These are phyloP conservation scores for Phalaenopsis equestris DNA, from an alignment of 106 monocot species.

Conservation along the genomic window DNA sequence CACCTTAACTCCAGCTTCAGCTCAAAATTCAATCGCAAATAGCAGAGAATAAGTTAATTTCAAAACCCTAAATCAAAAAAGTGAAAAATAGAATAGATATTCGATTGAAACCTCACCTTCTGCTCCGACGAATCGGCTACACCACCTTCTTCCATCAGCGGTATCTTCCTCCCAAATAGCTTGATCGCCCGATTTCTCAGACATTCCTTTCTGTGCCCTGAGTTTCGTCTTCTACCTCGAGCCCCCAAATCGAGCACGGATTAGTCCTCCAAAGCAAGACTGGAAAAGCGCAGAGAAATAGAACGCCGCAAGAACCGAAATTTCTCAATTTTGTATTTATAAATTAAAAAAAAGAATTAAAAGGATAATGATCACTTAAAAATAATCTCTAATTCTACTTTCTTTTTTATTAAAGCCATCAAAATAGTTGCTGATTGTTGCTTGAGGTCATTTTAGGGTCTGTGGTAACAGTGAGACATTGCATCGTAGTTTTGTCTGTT, in stretches of 20 bases:
- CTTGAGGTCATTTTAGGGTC: too few relatives aligned
- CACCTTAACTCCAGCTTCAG: neutral
- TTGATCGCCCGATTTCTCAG: slow-evolving; percentile 11
- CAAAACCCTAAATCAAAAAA: neutral
- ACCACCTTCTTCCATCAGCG: neutral
- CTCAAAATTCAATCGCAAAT: neutral
- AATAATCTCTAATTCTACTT: too few relatives aligned
- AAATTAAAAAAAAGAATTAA: too few relatives aligned
- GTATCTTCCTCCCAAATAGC: slow-evolving; percentile 8
- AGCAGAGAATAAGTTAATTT: neutral
- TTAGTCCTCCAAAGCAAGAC: neutral
- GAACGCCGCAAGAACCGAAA: neutral
- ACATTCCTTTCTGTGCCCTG: neutral
- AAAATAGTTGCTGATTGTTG: too few relatives aligned
- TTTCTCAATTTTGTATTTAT: neutral
- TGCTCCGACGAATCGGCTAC: neutral
- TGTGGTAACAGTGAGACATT: too few relatives aligned
- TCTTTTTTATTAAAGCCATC: too few relatives aligned
- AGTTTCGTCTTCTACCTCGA: neutral
- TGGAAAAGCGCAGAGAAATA: neutral
- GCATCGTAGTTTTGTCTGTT: too few relatives aligned
- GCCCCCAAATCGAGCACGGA: neutral
- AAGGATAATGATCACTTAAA: too few relatives aligned
- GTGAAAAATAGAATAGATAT: neutral
- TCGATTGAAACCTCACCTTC: slow-evolving; percentile 1